phyloP scores from a whole-genome alignment of 2,329 filamentous ascomycete species.

The Torrubiella hemipterigena region DNA sequence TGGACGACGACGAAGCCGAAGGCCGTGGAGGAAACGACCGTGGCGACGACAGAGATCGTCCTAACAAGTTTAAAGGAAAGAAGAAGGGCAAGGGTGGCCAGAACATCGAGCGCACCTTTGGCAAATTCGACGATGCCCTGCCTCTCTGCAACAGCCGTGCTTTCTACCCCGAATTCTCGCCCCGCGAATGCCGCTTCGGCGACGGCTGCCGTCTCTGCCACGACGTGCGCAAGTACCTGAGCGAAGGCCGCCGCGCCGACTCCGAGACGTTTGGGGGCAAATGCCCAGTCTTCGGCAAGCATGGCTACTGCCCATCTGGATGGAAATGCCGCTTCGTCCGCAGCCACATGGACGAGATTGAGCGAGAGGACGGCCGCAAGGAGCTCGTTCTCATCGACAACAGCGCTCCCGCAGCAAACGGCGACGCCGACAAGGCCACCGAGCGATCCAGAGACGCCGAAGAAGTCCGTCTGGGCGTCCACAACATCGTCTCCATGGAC shows the following conservation, averaged over 20 bases:
- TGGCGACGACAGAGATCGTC: conserved; percentile 29
- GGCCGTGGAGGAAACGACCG: conserved; percentile 20
- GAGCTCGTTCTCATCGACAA: conserved; percentile 61
- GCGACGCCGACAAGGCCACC: conserved; percentile 5
- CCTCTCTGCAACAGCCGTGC: conserved; percentile 66
- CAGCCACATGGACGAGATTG: conserved; percentile 75
- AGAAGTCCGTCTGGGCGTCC: conserved; percentile 50
- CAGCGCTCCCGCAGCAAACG: too few relatives aligned
- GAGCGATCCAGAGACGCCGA: conserved; percentile 28
- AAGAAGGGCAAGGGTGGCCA: conserved; percentile 48
- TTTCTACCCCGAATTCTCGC: conserved; percentile 68
- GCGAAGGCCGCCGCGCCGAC: conserved; percentile 69
- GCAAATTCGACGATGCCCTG: conserved; percentile 64
- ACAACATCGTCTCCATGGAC: conserved; percentile 60
- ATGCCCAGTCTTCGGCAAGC: conserved; percentile 70
- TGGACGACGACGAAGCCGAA: conserved; percentile 38
- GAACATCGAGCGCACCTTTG: conserved; percentile 75
- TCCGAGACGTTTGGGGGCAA: conserved; percentile 62
- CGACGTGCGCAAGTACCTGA: conserved; percentile 74
- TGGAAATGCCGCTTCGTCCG: conserved; percentile 91
- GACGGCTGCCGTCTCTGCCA: conserved; percentile 74
- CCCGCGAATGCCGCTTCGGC: conserved; percentile 63
- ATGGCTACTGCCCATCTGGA: conserved; percentile 68
- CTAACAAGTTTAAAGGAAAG: conserved; percentile 26
- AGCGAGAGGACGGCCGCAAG: conserved; percentile 66